phyloP scores from a whole-genome alignment of 805 yeast genomes.

The Saturnispora mendoncae region DNA sequence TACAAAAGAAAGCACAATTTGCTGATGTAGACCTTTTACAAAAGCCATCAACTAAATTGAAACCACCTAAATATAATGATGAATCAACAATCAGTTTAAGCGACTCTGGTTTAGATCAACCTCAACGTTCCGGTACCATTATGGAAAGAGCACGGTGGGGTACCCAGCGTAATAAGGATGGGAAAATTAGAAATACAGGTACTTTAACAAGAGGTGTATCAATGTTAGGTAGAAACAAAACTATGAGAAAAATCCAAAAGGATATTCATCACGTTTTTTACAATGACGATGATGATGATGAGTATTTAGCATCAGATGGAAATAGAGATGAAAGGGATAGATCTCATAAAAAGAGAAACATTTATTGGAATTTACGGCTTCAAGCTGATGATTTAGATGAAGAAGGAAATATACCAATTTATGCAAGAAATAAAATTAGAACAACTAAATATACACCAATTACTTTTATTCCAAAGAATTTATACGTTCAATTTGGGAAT shows the following conservation, averaged over 20 bases:
- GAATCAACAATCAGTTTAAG: slow-evolving; percentile 18
- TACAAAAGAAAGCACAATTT: slow-evolving; percentile 15
- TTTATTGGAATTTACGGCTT: slow-evolving; percentile 51
- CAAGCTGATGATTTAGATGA: slow-evolving; percentile 49
- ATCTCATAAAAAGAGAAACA: slow-evolving; percentile 32
- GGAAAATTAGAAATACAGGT: slow-evolving; percentile 38
- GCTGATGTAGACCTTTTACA: slow-evolving; percentile 12
- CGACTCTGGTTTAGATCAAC: slow-evolving; percentile 20
- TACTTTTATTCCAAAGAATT: slow-evolving; percentile 78
- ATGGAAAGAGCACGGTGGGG: slow-evolving; percentile 87
- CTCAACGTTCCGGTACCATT: slow-evolving; percentile 35
- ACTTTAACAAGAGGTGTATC: slow-evolving; percentile 10
- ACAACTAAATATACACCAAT: slow-evolving; percentile 94
- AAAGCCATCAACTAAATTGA: neutral
- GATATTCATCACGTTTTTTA: slow-evolving; percentile 13
- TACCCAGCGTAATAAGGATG: slow-evolving; percentile 69
- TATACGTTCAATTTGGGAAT: slow-evolving; percentile 71
- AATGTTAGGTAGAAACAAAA: slow-evolving; percentile 42
- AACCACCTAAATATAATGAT: neutral
- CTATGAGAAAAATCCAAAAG: slow-evolving; percentile 30
- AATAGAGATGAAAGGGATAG: slow-evolving; percentile 23
- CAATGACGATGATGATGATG: slow-evolving; percentile 15
- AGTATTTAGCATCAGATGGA: slow-evolving; percentile 26
- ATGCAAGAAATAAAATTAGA: slow-evolving; percentile 85
- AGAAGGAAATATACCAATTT: slow-evolving; percentile 50